Percentiles rank a stretch among this genome's conserved stretches.
Evolutionary conservation across 805 yeast genomes (phyloP).

Genomic region (Teunomyces cretensis): DNA sequence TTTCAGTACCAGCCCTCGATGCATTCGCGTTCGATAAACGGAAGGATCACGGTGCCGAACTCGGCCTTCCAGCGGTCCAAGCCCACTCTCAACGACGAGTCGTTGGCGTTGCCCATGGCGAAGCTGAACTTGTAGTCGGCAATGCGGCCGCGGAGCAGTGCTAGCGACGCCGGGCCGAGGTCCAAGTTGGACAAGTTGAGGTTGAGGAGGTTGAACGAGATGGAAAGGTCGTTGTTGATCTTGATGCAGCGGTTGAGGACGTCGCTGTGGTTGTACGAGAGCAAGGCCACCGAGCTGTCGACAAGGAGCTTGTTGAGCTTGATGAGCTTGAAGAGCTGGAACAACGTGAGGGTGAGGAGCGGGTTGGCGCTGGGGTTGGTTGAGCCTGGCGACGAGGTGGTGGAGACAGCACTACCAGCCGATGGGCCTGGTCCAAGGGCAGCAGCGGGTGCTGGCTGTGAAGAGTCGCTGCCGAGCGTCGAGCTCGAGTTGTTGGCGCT

Average conservation of each 20-base stretch:
- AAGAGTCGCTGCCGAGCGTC: not conserved
- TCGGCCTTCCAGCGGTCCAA: constrained; percentile 16
- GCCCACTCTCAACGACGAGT: not conserved
- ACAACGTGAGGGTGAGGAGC: constrained; percentile 30
- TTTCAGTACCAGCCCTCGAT: constrained; percentile 37
- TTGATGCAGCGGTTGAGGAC: constrained; percentile 29
- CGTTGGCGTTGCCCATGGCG: constrained; percentile 5
- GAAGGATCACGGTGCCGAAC: constrained; percentile 16
- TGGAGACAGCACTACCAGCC: constrained; percentile 5
- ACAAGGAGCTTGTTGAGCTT: constrained; percentile 35
- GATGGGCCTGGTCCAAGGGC: too few relatives aligned
- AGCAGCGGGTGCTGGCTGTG: not conserved
- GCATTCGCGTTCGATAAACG: constrained; percentile 31
- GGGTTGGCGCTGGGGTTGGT: constrained; percentile 18
- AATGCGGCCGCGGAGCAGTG: constrained; percentile 24
- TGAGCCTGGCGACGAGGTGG: too few relatives aligned
- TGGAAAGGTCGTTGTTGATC: constrained; percentile 37
- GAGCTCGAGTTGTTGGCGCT: constrained; percentile 4
- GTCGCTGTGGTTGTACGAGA: constrained; percentile 22
- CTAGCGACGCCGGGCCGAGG: constrained; percentile 25
- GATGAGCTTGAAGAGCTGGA: constrained; percentile 34
- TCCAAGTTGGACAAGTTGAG: constrained; percentile 20
- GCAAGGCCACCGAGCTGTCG: constrained; percentile 25
- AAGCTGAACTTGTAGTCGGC: constrained; percentile 28
- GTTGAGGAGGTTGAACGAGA: constrained; percentile 31